Evolutionary conservation across 805 yeast species (phyloP), one percentile per base, ranked within the genome.

Genomic region (Schizosaccharomyces osmophilus): DNA sequence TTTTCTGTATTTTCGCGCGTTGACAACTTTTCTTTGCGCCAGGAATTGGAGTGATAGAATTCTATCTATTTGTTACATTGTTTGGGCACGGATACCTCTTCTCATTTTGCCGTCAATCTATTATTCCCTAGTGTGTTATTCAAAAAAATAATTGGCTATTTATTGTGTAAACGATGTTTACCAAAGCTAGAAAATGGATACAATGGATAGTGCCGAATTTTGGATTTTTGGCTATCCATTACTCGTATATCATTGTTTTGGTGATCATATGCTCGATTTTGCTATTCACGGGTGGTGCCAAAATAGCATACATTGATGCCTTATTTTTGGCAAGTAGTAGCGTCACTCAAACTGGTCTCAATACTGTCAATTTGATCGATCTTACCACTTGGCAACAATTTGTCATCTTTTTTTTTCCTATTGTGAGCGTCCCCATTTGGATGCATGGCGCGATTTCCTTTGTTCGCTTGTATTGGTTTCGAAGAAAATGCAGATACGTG

Each of bases 321-420:
- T 72, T 93, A 42, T 86, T 90, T 70, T 73, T 86, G 62, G 78
- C 88, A 0, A 74, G 82, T 11, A 90, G 95, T 11, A 81, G 93
- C 0, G 73, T 83, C 1, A 87, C 97, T 1, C 96, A 90, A 69
- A 95, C 96, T 0, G 99, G 99, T 0, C 73, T 93, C 62, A 88
- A 87, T 69, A 84, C 96, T 26, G 75, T 86, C 29, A 80, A 87
- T 66, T 65, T 83, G 48, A 87, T 87, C 69, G 71, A 74, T 0
- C 65, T 89, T 62, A 72, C 76, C 0, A 69, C 85, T 57, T 90
- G 83, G 72, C 98, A 93, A 71, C 97, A 90, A 69, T 78, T 88
- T 17, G 74, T 78, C 9, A 71, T 90, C 2, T 87, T 83, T 68
- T 65, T 85, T 13, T 63, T 81, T 2, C 73, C 89, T 36, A 75